phyloP scores from a whole-genome alignment of 2,329 filamentous ascomycete species.

The Sporothrix pallida region DNA sequence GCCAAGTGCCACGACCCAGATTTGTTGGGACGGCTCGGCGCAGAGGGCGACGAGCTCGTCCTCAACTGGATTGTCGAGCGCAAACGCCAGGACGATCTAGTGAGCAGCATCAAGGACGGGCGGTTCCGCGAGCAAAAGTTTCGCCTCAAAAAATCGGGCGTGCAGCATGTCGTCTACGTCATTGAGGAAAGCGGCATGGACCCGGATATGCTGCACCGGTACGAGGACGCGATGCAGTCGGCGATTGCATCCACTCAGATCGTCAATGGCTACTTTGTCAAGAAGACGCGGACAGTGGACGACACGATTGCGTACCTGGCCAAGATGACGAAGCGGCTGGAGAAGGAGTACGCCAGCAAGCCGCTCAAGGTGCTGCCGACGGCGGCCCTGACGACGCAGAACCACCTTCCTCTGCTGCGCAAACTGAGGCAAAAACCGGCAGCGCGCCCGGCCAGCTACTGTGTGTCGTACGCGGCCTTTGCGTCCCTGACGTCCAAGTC shows the following conservation, averaged over 20 bases:
- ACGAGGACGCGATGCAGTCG: conserved; percentile 71
- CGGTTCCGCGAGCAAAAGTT: conserved; percentile 87
- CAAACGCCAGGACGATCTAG: conserved; percentile 78
- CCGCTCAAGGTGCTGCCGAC: conserved; percentile 70
- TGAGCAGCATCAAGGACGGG: conserved; percentile 81
- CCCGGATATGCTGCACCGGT: conserved; percentile 57
- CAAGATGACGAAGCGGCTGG: conserved; percentile 71
- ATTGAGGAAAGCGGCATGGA: conserved; percentile 74
- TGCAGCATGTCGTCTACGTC: conserved; percentile 79
- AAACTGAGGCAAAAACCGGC: conserved; percentile 53
- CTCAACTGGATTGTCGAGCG: conserved; percentile 82
- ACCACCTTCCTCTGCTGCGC: conserved; percentile 69
- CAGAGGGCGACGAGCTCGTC: conserved; percentile 71
- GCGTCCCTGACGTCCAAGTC: conserved; percentile 76
- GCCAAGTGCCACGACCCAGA: conserved; percentile 70
- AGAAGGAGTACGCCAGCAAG: conserved; percentile 65
- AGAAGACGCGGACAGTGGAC: conserved; percentile 75
- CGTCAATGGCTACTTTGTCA: conserved; percentile 79
- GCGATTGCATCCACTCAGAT: conserved; percentile 79
- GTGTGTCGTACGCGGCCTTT: conserved; percentile 74
- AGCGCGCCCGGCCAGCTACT: conserved; percentile 47
- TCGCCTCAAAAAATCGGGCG: conserved; percentile 71
- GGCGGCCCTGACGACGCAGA: conserved; percentile 63
- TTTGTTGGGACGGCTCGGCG: conserved; percentile 60
- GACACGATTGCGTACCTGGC: conserved; percentile 78